Base-by-base conservation (phyloP, 2,329 filamentous ascomycete species). In the Chaetomium olivaceum region DNA sequence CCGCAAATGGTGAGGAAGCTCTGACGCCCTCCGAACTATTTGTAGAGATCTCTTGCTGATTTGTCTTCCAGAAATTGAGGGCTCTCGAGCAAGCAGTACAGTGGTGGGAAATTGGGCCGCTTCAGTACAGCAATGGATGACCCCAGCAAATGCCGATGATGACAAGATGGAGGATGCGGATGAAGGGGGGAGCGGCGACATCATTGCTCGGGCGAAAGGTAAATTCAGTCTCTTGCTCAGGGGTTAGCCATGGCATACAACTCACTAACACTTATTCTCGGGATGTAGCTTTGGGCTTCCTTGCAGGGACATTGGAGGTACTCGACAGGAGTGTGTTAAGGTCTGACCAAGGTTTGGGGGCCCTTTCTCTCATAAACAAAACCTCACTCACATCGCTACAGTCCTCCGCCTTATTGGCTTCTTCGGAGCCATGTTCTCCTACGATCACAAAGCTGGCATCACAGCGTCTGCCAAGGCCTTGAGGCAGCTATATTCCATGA, bases 401-500 rank as follows among this genome's bases (percentile, higher is more conserved):
- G 74, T 76, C 36, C 69, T 73, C 19, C 71, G 71, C 2, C 71
- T 77, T 9, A 68, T 85, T 29, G 77, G 77, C 43, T 87, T 87
- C 76, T 87, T 87, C 64, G 81, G 82, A 16, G 81, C 83, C 65
- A 84, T 87, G 78, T 87, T 87, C 68, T 82, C 82, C 2, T 81
- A 84, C 61, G 85, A 87, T 68, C 84, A 86, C 75, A 84, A 84
- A 71, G 84, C 83, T n/a, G 85, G 85, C 50, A 81, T 87, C 63
- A 76, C 83, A 52, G 80, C 85, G 0, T 84, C 85, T 2, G 78
- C 83, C 3, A 82, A 80, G 54, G 84, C 85, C 1, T 74, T 87
- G n/a, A 77, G 78, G 1, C 78, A 80, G 31, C 80, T 87, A 57
- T 77, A 77, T 51, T 70, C 72, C 57, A 85, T 85, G 81, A 81